Base-by-base conservation (phyloP, 2,329 filamentous ascomycete genomes). In the Penicillium sp. region DNA sequence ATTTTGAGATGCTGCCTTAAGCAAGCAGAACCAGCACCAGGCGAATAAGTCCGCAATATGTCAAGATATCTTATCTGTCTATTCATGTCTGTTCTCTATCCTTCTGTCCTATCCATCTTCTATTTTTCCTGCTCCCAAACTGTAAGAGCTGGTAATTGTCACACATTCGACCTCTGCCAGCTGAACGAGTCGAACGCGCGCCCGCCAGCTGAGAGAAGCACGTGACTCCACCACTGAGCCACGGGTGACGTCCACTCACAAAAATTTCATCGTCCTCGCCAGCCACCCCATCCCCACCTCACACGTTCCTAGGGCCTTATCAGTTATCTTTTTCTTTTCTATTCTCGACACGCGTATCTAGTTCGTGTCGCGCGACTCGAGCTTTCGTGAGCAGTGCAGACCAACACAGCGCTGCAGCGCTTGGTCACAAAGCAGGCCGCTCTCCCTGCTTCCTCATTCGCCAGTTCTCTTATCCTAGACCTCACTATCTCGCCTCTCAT, bases 171-270 rank as follows among this genome's bases (percentile, higher is more conserved):
- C 35, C 28, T 37, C 22, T 58, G 37, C 49, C 37, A 42, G 38
- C 25, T 43, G 38, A 33, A 46, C 53, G 62, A 57, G 52, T 64
- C 56, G 61, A 64, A 64, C 61, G 59, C 59, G 61, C 22, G 62
- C 59, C 56, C 40, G 22, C 45, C 45, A 35, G 26, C 48, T 46
- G 28, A 40, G 35, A 4, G 13, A 14, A 30, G 2, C 25, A 66
- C 55, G 55, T 60, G 58, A 57, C 22, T 30, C 13, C 38, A 51
- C 65, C 65, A 61, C 61, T 67, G 58, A 55, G 58, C 65, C 65
- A 67, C 57, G 42, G 22, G 63, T 30, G 51, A 55, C 52, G 16
- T 28, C 51, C 28, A 53, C 53, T 37, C 14, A 26, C 16, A 55
- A 58, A 63, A 61, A 59, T 49, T 60, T 63, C 62, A 53, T 37